Percentiles rank a stretch among this genome's conserved stretches.
phyloP scores from a whole-genome alignment of 352 stramenopile genomes.

The Globisporangium radiosum region DNA sequence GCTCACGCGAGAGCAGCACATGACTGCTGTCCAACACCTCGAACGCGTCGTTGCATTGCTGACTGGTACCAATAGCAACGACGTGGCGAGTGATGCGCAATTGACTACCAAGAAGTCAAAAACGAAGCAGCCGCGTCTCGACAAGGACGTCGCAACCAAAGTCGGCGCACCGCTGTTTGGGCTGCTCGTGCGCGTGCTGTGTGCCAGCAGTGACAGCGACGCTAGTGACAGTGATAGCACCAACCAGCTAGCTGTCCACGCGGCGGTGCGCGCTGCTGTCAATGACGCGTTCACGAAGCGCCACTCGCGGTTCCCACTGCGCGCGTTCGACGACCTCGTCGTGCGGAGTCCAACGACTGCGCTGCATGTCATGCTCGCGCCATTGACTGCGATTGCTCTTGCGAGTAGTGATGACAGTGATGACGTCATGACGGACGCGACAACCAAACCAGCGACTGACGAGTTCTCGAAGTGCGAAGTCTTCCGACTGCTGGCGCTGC shows the following conservation, averaged over 20 bases:
- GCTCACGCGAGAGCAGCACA: neutral
- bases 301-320: conserved; percentile 66
- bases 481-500: conserved; percentile 59
- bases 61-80: neutral
- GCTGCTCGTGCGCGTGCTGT: conserved; percentile 51
- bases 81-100: too few species aligned
- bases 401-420: conserved; percentile 20
- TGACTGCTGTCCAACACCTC: conserved; percentile 24
- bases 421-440: conserved; percentile 8
- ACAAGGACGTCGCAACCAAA: conserved; percentile 61
- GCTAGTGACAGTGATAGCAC: conserved; percentile 2
- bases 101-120: too few species aligned
- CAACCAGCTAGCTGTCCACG: conserved; percentile 9
- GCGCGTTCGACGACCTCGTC: conserved; percentile 63
- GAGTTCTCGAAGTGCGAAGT: conserved; percentile 78
- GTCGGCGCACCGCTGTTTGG: conserved; percentile 50
- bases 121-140: conserved; percentile 27
- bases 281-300: conserved; percentile 78
- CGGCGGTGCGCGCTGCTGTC: conserved; percentile 26
- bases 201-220: conserved; percentile 7
- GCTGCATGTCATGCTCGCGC: conserved; percentile 45
- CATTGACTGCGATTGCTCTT: conserved; percentile 41
- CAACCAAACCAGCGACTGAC: conserved; percentile 27
- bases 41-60: conserved; percentile 35
- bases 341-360: conserved; percentile 42